Evolutionary conservation across 192 early-diverging fungal species (phyloP).

Genomic region (Backusella mclennaniae): DNA sequence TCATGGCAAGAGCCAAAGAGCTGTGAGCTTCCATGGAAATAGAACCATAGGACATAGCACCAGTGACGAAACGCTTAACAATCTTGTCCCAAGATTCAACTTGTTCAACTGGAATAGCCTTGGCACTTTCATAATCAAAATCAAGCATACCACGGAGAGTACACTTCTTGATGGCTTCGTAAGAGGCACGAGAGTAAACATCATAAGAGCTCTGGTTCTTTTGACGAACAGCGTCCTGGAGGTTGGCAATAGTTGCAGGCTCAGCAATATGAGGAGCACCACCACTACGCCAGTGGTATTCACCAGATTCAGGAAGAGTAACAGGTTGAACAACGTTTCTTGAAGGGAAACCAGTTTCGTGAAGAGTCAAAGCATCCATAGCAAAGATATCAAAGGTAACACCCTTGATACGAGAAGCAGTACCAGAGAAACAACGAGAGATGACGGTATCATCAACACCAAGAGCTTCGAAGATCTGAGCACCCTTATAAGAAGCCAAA

Average conservation of each 20-base stretch:
- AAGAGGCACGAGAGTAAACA: conserved; percentile 74
- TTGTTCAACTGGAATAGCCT: conserved; percentile 83
- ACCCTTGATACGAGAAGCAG: conserved; percentile 94
- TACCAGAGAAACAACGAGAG: conserved; percentile 90
- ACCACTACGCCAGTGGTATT: conserved; percentile 96
- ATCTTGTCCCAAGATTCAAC: conserved; percentile 98
- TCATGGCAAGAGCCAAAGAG: conserved; percentile 93
- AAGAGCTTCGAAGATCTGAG: conserved; percentile 98
- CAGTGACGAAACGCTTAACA: conserved; percentile 95
- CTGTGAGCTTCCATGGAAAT: conserved; percentile 95
- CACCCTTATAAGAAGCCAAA: conserved; percentile 96
- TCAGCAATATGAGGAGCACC: conserved; percentile 92
- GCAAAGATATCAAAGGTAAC: conserved; percentile 78
- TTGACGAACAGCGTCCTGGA: conserved; percentile 93
- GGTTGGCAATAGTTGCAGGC: conserved; percentile 80
- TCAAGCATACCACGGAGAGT: conserved; percentile 95
- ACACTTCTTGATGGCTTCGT: conserved; percentile 84
- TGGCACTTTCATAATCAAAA: conserved; percentile 73
- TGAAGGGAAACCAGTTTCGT: conserved; percentile 82
- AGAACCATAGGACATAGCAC: conserved; percentile 98
- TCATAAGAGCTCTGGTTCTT: conserved; percentile 90
- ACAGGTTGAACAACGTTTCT: conserved; percentile 61
- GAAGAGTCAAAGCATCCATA: conserved; percentile 81
- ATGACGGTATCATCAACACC: conserved; percentile 89
- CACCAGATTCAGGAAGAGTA: conserved; percentile 88